phyloP scores from a whole-genome alignment of 768 basidiomycete species.

The Panus rudis region DNA sequence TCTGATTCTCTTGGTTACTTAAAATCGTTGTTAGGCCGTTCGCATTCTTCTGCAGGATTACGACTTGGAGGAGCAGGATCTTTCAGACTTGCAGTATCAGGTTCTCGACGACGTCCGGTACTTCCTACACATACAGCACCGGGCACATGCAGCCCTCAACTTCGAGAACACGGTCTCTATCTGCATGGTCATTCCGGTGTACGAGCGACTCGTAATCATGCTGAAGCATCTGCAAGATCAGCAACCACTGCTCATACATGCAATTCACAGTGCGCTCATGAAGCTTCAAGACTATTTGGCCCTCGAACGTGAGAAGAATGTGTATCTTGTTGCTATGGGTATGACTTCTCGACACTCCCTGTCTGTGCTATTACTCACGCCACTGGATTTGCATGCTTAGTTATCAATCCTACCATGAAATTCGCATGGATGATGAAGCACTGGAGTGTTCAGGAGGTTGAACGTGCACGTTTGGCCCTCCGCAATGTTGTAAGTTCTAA shows the following conservation, averaged over 20 bases:
- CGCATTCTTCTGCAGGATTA: background rate
- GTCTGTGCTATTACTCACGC: background rate
- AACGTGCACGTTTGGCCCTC: too few species aligned
- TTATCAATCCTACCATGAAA: too few species aligned
- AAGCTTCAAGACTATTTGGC: conserved; percentile 9
- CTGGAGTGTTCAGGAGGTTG: too few species aligned
- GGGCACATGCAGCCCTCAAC: conserved; percentile 18
- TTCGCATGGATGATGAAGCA: too few species aligned
- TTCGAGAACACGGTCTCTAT: conserved; percentile 23
- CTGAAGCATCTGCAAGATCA: background rate
- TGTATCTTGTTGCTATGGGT: conserved; percentile 11
- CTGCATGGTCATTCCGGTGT: conserved; percentile 4
- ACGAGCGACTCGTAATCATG: background rate
- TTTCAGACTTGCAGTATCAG: background rate
- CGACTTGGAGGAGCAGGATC: conserved; percentile 3
- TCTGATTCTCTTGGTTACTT: conserved; percentile 1
- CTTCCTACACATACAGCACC: conserved; percentile 22
- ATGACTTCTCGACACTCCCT: background rate
- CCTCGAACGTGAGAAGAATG: background rate
- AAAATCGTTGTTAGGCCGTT: conserved; percentile 2
- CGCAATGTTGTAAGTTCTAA: too few species aligned
- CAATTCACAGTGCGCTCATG: conserved; percentile 3
- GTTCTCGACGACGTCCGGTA: conserved; percentile 12
- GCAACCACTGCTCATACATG: conserved; percentile 1
- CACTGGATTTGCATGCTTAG: too few species aligned